Conservation (phyloP, 139 green algal genomes). For the Tetraselmis chui region DNA sequence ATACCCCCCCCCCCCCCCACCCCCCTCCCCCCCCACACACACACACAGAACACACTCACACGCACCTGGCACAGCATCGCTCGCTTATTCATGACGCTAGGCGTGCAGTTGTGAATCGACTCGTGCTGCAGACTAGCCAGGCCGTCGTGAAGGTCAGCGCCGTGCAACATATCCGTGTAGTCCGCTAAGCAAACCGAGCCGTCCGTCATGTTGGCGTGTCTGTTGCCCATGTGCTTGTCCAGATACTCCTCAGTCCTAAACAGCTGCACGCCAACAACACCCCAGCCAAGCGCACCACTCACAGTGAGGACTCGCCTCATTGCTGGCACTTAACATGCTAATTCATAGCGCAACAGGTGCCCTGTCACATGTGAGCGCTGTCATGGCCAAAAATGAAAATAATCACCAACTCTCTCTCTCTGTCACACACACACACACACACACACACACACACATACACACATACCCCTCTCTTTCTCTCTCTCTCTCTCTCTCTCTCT, state of each 20-base stretch:
- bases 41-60: no score
- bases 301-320: neutral
- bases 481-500: no score
- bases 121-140: neutral
- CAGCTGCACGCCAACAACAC: neutral
- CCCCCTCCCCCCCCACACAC: no score
- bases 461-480: no score
- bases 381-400: no score
- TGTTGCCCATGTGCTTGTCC: constrained; percentile 18
- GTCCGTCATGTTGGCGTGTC: neutral
- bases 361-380: no score
- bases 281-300: neutral
- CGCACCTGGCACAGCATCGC: neutral
- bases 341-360: no score
- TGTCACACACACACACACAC: no score
- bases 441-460: no score
- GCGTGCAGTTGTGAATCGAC: neutral
- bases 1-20: no score
- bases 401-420: no score
- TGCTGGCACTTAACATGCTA: no score
- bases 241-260: constrained; percentile 13
- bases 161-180: neutral
- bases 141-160: neutral
- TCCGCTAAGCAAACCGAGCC: neutral
- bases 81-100: neutral